Base-by-base conservation (phyloP, 2,329 filamentous ascomycete species). In the Laburnicola sp. region DNA sequence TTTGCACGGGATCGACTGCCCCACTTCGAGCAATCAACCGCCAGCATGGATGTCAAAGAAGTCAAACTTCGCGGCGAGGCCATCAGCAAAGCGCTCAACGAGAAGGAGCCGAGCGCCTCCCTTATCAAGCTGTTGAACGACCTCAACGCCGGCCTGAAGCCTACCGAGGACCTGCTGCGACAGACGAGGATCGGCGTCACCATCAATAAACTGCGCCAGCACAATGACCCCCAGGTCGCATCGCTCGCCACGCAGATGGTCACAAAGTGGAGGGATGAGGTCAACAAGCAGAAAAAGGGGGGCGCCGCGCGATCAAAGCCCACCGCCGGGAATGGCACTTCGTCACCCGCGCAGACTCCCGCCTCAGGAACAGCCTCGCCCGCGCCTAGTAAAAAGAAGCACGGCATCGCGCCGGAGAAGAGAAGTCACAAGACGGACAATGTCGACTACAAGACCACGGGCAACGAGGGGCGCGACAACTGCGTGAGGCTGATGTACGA, bases 401-500 rank as follows among this genome's bases (percentile, higher is more conserved):
- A 80, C 47, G 75, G 80, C 30, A 78, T 82, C 36, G 75, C 80
- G 56, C 83, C 86, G 2, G 86, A 92, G 67, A 94, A 91, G 79
- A 86, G 94, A 63, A 90, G 84, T 62, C 89, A 87, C 77, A 87
- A 87, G 63, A 82, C 80, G n/a, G 94, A 97, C 71, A 86, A 86
- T 35, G 85, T 96, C 46, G 86, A 92, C 64, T 83, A 84, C 63
- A 84, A 86, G 59, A 83, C 91, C 45, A 97, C 91, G 11, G 85
- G 85, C 41, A 86, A 87, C 53, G 76, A 80, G 50, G 82, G 83
- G 21, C 88, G 94, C 52, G 89, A 97, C 76, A 87, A 85, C 68
- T 96, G 89, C 72, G 86, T 97, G 56, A 91, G 91, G 43, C 82
- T 99, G 37, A 83, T 99, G 73, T 99, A 97, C 78, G 94, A 99